Conservation (phyloP, 441 rosid species). For the Erodium chrysanthum region DNA sequence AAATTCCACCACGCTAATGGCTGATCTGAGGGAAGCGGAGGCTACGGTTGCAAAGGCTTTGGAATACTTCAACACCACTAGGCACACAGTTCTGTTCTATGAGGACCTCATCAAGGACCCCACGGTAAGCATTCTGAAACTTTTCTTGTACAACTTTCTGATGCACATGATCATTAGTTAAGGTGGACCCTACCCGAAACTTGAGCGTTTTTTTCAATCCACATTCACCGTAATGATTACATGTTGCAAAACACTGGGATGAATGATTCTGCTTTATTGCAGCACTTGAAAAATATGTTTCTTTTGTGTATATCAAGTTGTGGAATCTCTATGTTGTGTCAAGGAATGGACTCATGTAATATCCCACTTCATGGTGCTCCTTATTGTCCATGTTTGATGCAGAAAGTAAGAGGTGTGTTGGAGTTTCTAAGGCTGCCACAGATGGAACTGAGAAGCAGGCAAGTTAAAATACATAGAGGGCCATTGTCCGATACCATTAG, state of each 20-base stretch:
- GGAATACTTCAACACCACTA: constrained; percentile 55
- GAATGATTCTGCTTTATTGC: neutral
- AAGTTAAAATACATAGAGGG: constrained; percentile 81
- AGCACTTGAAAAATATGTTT: neutral
- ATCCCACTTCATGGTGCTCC: neutral
- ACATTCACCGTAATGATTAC: too few relatives aligned
- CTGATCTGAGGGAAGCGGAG: constrained; percentile 50
- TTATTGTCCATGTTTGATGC: constrained; percentile 23
- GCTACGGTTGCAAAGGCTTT: constrained; percentile 41
- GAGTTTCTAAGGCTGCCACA: constrained; percentile 57
- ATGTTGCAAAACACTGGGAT: too few relatives aligned
- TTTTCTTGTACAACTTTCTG: neutral
- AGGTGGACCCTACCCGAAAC: too few relatives aligned
- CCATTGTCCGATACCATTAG: constrained; percentile 44
- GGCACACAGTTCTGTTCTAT: constrained; percentile 64
- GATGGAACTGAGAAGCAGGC: constrained; percentile 60
- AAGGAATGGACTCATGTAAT: neutral
- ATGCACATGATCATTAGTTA: neutral
- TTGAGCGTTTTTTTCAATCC: too few relatives aligned
- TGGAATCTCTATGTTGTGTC: neutral
- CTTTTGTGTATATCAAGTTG: neutral
- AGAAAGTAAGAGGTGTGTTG: constrained; percentile 64
- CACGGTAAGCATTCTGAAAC: constrained; percentile 37
- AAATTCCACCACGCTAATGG: constrained; percentile 51
- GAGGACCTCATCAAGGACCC: constrained; percentile 63